Conservation (phyloP, 2,329 filamentous ascomycete genomes). For the Endothia cerciana region DNA sequence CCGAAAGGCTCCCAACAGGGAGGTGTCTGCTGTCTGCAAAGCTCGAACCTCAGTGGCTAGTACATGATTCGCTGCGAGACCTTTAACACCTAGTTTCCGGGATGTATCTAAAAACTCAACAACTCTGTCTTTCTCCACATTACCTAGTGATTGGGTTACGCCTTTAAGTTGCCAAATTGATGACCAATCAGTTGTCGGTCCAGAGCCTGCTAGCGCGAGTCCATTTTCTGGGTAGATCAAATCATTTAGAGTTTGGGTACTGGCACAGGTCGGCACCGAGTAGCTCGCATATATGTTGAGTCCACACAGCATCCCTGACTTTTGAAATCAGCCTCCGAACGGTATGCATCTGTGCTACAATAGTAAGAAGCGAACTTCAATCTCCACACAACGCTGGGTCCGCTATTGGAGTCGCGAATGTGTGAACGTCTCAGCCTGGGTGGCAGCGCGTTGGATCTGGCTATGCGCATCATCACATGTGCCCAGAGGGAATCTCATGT, state of each 20-base stretch:
- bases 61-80: neutral
- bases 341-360: too few relatives aligned
- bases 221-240: neutral
- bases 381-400: constrained; percentile 33
- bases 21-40: neutral
- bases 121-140: neutral
- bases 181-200: neutral
- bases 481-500: constrained; percentile 32
- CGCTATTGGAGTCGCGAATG: constrained; percentile 33
- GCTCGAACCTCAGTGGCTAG: neutral
- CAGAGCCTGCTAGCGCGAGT: neutral
- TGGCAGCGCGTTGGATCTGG: constrained; percentile 35
- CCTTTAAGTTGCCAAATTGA: neutral
- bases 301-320: neutral
- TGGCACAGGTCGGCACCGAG: neutral
- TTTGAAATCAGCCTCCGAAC: too few relatives aligned
- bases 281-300: neutral
- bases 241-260: neutral
- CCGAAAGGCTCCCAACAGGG: neutral
- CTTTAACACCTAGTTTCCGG: neutral
- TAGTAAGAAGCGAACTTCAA: constrained; percentile 28
- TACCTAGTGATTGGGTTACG: neutral
- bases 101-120: neutral
- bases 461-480: constrained; percentile 37
- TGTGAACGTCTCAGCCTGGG: constrained; percentile 33